Base-by-base conservation (phyloP, 1,284 basidiomycete species). In the Papiliotrema flavescens region DNA sequence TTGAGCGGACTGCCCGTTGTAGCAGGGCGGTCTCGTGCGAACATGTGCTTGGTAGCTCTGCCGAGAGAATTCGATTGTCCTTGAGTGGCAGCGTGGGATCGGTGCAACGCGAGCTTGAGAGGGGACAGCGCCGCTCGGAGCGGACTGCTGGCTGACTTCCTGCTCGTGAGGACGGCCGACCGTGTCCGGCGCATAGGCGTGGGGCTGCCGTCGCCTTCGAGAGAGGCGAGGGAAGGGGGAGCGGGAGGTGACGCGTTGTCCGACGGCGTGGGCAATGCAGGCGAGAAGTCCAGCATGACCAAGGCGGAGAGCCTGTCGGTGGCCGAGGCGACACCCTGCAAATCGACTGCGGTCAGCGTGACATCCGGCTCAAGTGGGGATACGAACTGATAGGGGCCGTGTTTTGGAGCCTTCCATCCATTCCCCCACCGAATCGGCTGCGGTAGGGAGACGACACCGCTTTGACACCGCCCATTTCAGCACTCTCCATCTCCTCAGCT, bases 281-380 rank as follows among this genome's bases (percentile, higher is more conserved):
- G 66, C 5, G 66, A 65, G 34, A 64, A 61, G 35, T 65, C 59
- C 19, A 47, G 22, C 6, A 57, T 48, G 34, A 73, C 57, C 17
- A 70, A 56, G 46, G 60, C 55, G 48, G 62, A 57, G 0, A 73
- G 62, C 48, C 65, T 63, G 48, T 65, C 60, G 22, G 66, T 73
- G 13, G 70, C 71, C 8, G 66, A 66, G 0, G 70, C 58, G 17
- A 70, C 69, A 19, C 62, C 55, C 36, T 59, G 41, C 20, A 70
- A 56, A 20, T 54, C 53, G 8, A 53, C 66, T 65, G 51, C 2
- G 28, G 28, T 32, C 28, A 32, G 28, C 28, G 28, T 6, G 11
- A 11, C 11, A 5, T 32, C 11, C 11, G 9, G 20, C n/a, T 28
- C 4, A 32, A 47, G 3, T 9, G 23, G 14, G 15, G 7, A 13